phyloP scores from a whole-genome alignment of 73 alveolate species.

The Tetrahymena elliotti region DNA sequence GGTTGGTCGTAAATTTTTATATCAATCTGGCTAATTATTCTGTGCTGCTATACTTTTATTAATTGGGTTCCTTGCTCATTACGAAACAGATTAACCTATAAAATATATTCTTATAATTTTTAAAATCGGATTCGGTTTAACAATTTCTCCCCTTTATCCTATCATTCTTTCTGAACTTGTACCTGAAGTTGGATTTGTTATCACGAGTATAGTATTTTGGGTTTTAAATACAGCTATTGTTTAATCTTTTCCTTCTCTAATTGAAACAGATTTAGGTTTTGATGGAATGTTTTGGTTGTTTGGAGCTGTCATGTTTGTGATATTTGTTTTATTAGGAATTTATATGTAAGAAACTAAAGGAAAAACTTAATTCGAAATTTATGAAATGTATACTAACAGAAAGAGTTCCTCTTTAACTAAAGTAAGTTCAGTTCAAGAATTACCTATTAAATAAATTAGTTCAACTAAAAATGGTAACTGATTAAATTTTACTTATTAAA shows the following conservation, averaged over 20 bases:
- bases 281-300: background rate
- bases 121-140: background rate
- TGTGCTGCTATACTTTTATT: background rate
- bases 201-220: background rate
- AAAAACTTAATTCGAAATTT: background rate
- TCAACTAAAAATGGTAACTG: background rate
- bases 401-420: background rate
- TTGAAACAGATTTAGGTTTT: background rate
- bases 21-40: background rate
- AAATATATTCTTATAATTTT: background rate
- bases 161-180: background rate
- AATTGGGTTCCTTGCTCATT: background rate
- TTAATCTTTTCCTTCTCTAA: background rate
- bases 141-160: background rate
- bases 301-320: background rate
- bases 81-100: background rate
- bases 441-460: background rate
- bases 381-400: background rate
- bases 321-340: background rate
- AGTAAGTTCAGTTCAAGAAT: background rate
- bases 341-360: background rate
- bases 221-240: background rate
- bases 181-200: background rate
- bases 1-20: background rate
- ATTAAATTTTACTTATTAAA: background rate